Conservation (phyloP, 2,329 filamentous ascomycete species). For the Colletotrichum sp. region DNA sequence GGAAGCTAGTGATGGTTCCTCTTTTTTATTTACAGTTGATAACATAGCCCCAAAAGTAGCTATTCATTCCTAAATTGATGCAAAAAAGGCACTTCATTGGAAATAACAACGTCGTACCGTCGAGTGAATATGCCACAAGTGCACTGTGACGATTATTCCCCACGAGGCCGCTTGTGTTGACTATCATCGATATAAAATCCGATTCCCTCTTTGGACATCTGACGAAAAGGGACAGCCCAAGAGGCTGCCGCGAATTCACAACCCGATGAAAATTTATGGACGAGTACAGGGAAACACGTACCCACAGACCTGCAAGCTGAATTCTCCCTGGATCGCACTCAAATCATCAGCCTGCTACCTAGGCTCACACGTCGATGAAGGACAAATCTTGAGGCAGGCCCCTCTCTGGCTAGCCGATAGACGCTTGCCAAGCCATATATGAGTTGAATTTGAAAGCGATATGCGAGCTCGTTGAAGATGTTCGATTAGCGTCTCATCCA, state of each 20-base stretch:
- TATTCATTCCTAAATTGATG: background rate
- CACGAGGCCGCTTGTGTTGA: background rate
- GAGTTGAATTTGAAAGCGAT: too few relatives aligned
- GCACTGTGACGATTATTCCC: background rate
- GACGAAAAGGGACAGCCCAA: background rate
- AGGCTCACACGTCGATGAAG: background rate
- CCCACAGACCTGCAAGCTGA: background rate
- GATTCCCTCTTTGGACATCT: too few relatives aligned
- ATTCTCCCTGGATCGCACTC: background rate
- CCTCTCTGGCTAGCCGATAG: background rate
- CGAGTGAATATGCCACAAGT: background rate
- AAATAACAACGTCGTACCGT: background rate
- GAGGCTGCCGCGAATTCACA: background rate
- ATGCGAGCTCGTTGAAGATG: background rate
- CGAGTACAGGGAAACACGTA: background rate
- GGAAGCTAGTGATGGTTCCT: background rate
- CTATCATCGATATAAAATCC: too few relatives aligned
- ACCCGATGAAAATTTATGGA: background rate
- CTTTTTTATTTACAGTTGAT: conserved; percentile 8
- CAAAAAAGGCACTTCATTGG: background rate
- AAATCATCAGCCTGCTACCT: background rate
- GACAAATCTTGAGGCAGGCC: background rate
- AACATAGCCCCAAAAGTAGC: background rate
- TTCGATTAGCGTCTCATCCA: background rate
- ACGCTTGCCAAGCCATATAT: background rate